Evolutionary conservation across 257 asterid species (phyloP).

Genomic region (Lavandula angustifolia): DNA sequence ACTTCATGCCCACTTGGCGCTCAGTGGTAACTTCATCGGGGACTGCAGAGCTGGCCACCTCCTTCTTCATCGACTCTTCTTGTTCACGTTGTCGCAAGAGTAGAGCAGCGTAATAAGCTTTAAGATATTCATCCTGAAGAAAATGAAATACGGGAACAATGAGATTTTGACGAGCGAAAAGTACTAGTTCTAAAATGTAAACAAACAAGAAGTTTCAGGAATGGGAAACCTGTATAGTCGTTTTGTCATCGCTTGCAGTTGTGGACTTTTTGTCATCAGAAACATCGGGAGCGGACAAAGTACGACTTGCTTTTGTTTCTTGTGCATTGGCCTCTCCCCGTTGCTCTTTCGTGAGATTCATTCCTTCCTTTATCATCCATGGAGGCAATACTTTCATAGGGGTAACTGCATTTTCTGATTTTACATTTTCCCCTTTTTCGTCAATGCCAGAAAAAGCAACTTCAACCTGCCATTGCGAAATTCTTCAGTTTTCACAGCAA

Average conservation of each 20-base stretch:
- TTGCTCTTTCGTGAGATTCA: slow-evolving; percentile 86
- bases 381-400: slow-evolving; percentile 87
- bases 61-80: slow-evolving; percentile 50
- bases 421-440: slow-evolving; percentile 56
- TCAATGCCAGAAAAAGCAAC: slow-evolving; percentile 83
- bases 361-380: slow-evolving; percentile 91
- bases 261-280: slow-evolving; percentile 74
- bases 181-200: neutral
- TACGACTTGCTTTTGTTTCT: slow-evolving; percentile 40
- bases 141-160: neutral
- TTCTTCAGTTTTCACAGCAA: slow-evolving; percentile 19
- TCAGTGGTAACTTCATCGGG: slow-evolving; percentile 43
- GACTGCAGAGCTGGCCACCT: slow-evolving; percentile 28
- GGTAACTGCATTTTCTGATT: slow-evolving; percentile 46
- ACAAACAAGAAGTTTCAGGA: neutral
- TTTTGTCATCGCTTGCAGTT: slow-evolving; percentile 48
- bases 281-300: slow-evolving; percentile 42
- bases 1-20: slow-evolving; percentile 81
- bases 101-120: slow-evolving; percentile 87
- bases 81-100: slow-evolving; percentile 66
- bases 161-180: too few relatives aligned
- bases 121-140: slow-evolving; percentile 68
- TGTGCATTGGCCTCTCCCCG: slow-evolving; percentile 61
- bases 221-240: slow-evolving; percentile 56
- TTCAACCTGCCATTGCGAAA: slow-evolving; percentile 67